Conservation (phyloP, 83 land plant genomes). For the Thuja plicata region DNA sequence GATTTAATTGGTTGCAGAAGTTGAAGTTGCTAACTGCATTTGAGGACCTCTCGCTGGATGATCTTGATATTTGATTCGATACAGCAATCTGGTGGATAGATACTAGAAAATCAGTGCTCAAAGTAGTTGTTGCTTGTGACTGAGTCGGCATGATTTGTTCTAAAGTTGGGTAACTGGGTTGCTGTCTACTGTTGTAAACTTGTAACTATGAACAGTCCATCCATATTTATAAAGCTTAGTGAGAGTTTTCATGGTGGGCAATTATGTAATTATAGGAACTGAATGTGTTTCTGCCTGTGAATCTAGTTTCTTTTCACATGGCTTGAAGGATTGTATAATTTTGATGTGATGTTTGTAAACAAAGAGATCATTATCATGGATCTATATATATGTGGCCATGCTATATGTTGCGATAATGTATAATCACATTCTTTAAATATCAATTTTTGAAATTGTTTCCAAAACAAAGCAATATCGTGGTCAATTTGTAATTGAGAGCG, state of each 20-base stretch:
- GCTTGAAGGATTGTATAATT: not conserved
- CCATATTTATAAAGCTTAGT: not conserved
- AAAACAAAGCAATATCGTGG: not conserved
- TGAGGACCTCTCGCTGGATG: constrained; percentile 21
- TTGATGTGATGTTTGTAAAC: not conserved
- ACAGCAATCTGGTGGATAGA: not conserved
- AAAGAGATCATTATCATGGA: not conserved
- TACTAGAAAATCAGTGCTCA: not conserved
- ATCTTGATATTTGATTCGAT: constrained; percentile 16
- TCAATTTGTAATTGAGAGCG: not conserved
- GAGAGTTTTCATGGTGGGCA: not conserved
- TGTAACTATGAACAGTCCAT: not conserved
- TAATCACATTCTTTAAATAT: not conserved
- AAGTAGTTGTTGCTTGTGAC: not conserved
- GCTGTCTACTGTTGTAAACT: not conserved
- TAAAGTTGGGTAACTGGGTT: not conserved
- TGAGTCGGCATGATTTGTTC: not conserved
- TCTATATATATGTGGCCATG: not conserved
- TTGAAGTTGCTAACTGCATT: constrained; percentile 21
- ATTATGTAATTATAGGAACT: not conserved
- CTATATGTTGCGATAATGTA: not conserved
- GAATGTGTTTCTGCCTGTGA: not conserved
- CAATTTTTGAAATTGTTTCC: not conserved
- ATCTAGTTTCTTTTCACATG: not conserved
- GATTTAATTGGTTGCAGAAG: constrained; percentile 22